phyloP scores from a whole-genome alignment of 371 early-diverging fungal genomes.

The Mortierella sp. region DNA sequence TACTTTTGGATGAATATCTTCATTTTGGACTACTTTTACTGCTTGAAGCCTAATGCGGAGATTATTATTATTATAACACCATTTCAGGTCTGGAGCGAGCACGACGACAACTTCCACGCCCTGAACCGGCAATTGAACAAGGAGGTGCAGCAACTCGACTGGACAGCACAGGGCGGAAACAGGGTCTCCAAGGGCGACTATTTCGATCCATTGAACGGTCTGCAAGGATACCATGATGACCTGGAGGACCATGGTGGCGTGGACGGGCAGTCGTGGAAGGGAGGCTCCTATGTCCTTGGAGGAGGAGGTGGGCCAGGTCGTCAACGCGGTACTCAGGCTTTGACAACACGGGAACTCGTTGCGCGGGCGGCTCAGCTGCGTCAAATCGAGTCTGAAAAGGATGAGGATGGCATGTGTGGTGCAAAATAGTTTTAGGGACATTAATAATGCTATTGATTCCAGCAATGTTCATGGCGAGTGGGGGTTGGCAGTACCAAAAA shows the following conservation, averaged over 20 bases:
- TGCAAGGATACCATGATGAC: constrained; percentile 42
- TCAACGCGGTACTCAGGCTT: not conserved
- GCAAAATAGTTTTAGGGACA: constrained; percentile 27
- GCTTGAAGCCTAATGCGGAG: not conserved
- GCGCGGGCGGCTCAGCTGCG: constrained; percentile 55
- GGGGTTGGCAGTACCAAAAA: no score
- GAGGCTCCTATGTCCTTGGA: constrained; percentile 49
- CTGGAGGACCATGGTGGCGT: constrained; percentile 24
- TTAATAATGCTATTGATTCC: no score
- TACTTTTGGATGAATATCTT: not conserved
- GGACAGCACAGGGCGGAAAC: constrained; percentile 71
- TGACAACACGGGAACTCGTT: constrained; percentile 47
- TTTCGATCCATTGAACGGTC: constrained; percentile 60
- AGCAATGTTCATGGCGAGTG: no score
- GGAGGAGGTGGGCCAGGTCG: constrained; percentile 10
- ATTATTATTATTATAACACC: not conserved
- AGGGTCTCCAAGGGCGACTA: constrained; percentile 56
- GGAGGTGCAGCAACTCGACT: constrained; percentile 76
- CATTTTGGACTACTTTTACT: not conserved
- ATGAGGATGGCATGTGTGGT: constrained; percentile 53
- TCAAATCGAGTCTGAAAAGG: constrained; percentile 51
- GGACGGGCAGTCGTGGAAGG: constrained; percentile 32
- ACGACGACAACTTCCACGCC: constrained; percentile 86
- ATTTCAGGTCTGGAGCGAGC: constrained; percentile 76
- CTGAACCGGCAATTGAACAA: constrained; percentile 84